Evolutionary conservation across 2,329 filamentous ascomycete genomes (phyloP), one percentile per base, ranked within the genome.

Genomic region (Aspergillus fructus): DNA sequence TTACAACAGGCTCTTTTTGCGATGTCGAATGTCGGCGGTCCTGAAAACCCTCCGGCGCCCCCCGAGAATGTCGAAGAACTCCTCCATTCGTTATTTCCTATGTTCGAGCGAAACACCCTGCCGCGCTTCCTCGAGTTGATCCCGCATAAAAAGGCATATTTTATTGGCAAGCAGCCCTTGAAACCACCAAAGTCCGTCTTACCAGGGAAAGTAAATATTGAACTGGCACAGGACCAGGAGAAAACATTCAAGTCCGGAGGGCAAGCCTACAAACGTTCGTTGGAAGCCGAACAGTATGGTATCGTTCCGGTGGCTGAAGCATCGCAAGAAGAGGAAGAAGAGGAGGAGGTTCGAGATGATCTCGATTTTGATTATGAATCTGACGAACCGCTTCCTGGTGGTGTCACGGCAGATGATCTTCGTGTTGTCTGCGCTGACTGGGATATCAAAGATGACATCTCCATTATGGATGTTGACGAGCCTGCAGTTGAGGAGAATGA

Each of bases 361-460:
- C 69, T 83, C 24, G 83, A 85, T 49, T 79, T 76, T 24, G 78
- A 83, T 27, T 76, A 81, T 21, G 84, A 86, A 8, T 68, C 84
- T 13, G 89, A 93, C 65, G 83, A 82, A 19, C 80, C 94, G 2
- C 70, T 79, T 8, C 77, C 77, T 17, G 90, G 87, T 33, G 91
- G 90, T 2, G 85, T 90, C 60, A 89, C 85, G 0, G 83, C 93
- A 73, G 84, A 88, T 52, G 93, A 97, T 67, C 85, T 99, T 55
- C 86, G 90, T 56, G 85, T 96, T 47, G 85, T 94, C 5, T 97
- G 93, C 68, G 86, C 91, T 58, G 91, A 97, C 71, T 97, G 91
- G 89, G 87, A 90, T 55, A 75, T 85, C 17, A 81, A 85, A 46
- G 85, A 87, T 51, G 76, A 83, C 21, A 73, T 79, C 24, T 77